A percentile compares a stretch with the other conserved stretches of the same genome.
Evolutionary conservation across 78 protist species (phyloP).

Genomic region (Polysphondylium violaceum): DNA sequence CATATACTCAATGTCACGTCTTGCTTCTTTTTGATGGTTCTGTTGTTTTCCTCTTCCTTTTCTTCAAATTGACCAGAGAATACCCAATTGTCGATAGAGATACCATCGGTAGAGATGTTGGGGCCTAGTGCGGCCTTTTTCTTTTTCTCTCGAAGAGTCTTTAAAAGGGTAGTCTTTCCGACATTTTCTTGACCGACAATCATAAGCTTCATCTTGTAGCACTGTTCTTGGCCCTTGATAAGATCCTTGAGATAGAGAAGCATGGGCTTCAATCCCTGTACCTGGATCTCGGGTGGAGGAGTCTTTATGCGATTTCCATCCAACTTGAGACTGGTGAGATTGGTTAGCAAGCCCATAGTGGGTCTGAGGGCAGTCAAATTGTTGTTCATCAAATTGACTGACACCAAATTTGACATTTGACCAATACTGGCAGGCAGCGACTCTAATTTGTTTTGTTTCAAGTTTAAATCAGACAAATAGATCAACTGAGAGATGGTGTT

Average conservation of each 20-base stretch:
- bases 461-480: constrained; percentile 4
- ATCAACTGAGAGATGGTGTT: constrained; percentile 18
- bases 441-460: constrained; percentile 33
- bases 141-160: constrained; percentile 40
- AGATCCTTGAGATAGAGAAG: constrained; percentile 64
- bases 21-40: constrained; percentile 60
- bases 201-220: constrained; percentile 70
- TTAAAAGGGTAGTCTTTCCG: constrained; percentile 78
- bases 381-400: constrained; percentile 39
- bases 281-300: constrained; percentile 74
- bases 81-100: constrained; percentile 72
- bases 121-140: constrained; percentile 35
- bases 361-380: constrained; percentile 52
- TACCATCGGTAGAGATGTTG: constrained; percentile 80
- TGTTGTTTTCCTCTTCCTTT: constrained; percentile 31
- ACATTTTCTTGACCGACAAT: constrained; percentile 70
- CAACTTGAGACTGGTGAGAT: constrained; percentile 19
- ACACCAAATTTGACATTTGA: constrained; percentile 19
- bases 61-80: constrained; percentile 40
- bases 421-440: constrained; percentile 64
- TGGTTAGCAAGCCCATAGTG: constrained; percentile 50
- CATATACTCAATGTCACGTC: constrained; percentile 48
- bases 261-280: constrained; percentile 45
- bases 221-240: constrained; percentile 76
- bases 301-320: constrained; percentile 66